These are phyloP conservation scores for Bryum argenteum DNA, from an alignment of 225 moss, liverwort and hornwort species.

Conservation along the genomic window DNA sequence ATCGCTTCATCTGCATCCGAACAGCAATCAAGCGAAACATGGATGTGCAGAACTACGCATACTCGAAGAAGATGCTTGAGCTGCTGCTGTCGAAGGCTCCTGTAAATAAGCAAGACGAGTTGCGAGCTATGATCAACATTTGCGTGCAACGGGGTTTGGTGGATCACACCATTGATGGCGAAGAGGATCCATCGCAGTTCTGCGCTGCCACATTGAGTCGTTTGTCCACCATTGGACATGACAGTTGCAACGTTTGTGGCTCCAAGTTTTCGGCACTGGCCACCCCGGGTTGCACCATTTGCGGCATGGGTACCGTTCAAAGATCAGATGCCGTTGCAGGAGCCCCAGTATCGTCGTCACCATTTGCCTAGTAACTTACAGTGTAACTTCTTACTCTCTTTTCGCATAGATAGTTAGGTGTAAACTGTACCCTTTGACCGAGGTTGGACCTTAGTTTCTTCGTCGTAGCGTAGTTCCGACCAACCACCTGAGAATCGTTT, in stretches of 20 bases:
- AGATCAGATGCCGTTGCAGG: constrained; percentile 92
- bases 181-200: constrained; percentile 96
- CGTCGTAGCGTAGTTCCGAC: constrained; percentile 18
- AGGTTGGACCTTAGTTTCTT: constrained; percentile 25
- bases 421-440: constrained; percentile 30
- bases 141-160: constrained; percentile 85
- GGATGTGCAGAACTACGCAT: constrained; percentile 97
- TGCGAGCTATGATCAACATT: constrained; percentile 72
- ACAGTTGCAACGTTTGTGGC: constrained; percentile 87
- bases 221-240: constrained; percentile 92
- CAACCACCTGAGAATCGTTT: constrained; percentile 20
- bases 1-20: constrained; percentile 94
- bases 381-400: constrained; percentile 11
- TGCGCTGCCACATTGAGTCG: constrained; percentile 97
- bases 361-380: constrained; percentile 59
- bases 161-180: constrained; percentile 91
- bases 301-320: constrained; percentile 97
- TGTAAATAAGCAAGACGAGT: constrained; percentile 90
- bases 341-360: constrained; percentile 65
- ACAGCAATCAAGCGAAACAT: constrained; percentile 97
- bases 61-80: constrained; percentile 95
- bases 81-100: constrained; percentile 93
- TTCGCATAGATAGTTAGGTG: constrained; percentile 22
- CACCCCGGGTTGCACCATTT: constrained; percentile 90
- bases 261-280: constrained; percentile 92